phyloP scores from a whole-genome alignment of 768 basidiomycete genomes.

The Gloeostereum incarnatum region DNA sequence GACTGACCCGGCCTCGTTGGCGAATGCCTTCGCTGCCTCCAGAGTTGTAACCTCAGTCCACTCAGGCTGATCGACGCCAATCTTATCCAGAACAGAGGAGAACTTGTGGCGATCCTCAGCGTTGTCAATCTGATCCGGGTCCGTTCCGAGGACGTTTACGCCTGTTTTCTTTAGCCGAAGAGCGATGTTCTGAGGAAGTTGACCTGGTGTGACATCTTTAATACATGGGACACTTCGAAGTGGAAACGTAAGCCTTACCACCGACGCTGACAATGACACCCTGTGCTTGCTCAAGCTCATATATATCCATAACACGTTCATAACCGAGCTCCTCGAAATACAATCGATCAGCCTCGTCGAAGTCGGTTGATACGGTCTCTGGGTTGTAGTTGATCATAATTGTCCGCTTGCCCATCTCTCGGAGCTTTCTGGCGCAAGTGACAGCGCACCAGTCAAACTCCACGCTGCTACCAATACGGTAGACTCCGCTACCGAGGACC shows the following conservation, averaged over 20 bases:
- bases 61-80: constrained; percentile 94
- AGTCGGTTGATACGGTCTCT: constrained; percentile 98
- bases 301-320: constrained; percentile 99
- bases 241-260: constrained; percentile 38
- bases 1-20: constrained; percentile 70
- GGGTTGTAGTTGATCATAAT: constrained; percentile 99
- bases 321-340: constrained; percentile 99
- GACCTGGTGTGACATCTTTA: constrained; percentile 46
- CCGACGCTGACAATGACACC: constrained; percentile 97
- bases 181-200: constrained; percentile 98
- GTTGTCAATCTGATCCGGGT: constrained; percentile 89
- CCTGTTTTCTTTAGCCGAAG: constrained; percentile 86
- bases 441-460: constrained; percentile 99
- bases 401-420: constrained; percentile 88
- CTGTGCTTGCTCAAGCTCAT: constrained; percentile 87
- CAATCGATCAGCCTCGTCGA: constrained; percentile 96
- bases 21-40: constrained; percentile 87
- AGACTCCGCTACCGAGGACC: constrained; percentile 97
- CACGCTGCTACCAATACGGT: constrained; percentile 96
- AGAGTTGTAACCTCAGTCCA: constrained; percentile 90
- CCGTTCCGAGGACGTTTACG: constrained; percentile 93
- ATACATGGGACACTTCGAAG: constrained; percentile 2
- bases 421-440: constrained; percentile 87
- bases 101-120: constrained; percentile 99
- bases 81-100: constrained; percentile 89